Conservation (phyloP, 176 grass and related monocot species). For the Oropetium thomaeum region DNA sequence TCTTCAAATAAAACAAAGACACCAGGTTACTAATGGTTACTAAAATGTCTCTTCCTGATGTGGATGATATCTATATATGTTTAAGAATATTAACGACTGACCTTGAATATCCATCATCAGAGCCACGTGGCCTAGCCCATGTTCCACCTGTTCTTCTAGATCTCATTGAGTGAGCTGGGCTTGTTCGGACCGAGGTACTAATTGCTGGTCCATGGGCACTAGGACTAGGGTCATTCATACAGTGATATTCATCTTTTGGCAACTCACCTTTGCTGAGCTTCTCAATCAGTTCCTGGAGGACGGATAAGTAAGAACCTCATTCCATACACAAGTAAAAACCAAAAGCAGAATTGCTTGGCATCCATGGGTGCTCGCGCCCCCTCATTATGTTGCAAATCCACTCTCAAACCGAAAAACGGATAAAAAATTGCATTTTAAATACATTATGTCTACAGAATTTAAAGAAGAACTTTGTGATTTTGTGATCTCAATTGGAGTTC, state of each 20-base stretch:
- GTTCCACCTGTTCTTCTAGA: slow-evolving; percentile 65
- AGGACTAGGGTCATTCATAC: slow-evolving; percentile 87
- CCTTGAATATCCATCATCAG: slow-evolving; percentile 99
- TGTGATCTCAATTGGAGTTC: not conserved
- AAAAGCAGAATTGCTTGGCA: too few relatives aligned
- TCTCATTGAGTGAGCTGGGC: slow-evolving; percentile 67
- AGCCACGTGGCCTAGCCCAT: slow-evolving; percentile 83
- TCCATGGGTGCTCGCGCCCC: too few relatives aligned
- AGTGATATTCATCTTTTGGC: slow-evolving; percentile 86
- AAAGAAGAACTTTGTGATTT: not conserved
- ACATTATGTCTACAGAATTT: not conserved
- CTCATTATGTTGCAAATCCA: too few relatives aligned
- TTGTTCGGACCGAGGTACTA: slow-evolving; percentile 50
- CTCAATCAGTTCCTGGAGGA: slow-evolving; percentile 79
- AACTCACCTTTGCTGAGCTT: slow-evolving; percentile 86
- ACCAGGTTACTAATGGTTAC: not conserved
- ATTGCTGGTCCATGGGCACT: slow-evolving; percentile 53
- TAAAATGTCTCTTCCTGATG: not conserved
- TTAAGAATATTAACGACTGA: slow-evolving; percentile 28
- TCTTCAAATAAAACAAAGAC: not conserved
- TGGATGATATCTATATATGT: not conserved
- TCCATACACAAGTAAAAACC: slow-evolving; percentile 12
- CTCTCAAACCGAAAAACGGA: not conserved
- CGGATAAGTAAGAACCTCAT: not conserved
- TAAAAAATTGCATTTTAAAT: slow-evolving; percentile 2